Conservation (phyloP, 2,329 filamentous ascomycete species). For the Colletotrichum sp. region DNA sequence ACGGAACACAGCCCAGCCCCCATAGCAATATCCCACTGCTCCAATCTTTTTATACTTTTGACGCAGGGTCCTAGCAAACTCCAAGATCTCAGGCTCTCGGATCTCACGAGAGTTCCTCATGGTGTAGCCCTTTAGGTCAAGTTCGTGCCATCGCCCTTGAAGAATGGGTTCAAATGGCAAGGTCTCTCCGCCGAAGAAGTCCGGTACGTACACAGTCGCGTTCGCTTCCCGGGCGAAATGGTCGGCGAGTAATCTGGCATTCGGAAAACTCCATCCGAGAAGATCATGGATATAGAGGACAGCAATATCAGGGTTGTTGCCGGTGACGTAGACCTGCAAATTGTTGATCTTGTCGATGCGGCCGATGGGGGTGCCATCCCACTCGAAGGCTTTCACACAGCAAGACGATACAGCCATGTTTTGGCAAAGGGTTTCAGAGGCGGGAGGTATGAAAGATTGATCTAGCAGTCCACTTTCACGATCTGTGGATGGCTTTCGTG, state of each 20-base stretch:
- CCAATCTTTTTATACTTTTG: conserved; percentile 39
- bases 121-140: conserved; percentile 44
- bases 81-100: conserved; percentile 45
- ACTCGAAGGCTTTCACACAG: conserved; percentile 41
- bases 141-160: conserved; percentile 29
- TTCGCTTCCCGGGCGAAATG: conserved; percentile 48
- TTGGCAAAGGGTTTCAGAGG: neutral
- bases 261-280: conserved; percentile 49
- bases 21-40: conserved; percentile 55
- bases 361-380: conserved; percentile 43
- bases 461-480: neutral
- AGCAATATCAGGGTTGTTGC: conserved; percentile 34
- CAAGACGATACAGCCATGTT: conserved; percentile 23
- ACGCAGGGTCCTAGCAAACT: conserved; percentile 38
- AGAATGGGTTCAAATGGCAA: conserved; percentile 31
- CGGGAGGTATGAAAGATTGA: neutral
- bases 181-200: conserved; percentile 39
- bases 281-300: conserved; percentile 43
- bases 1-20: conserved; percentile 54
- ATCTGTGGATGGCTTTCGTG: neutral
- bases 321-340: conserved; percentile 40
- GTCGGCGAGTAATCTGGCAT: conserved; percentile 49
- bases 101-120: conserved; percentile 37
- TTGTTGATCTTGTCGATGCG: conserved; percentile 33
- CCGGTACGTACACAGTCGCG: conserved; percentile 48